Evolutionary conservation across 129 eudicot genomes (phyloP).

Genomic region (Daucus carota): DH1_v3.0 NC_030386.2:12305501-12306000

Average conservation of each 20-base stretch:
- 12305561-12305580: conserved; percentile 94
- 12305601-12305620: conserved; percentile 5
- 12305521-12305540: conserved; percentile 58
- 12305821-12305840: neutral
- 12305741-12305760: neutral
- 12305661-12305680: neutral
- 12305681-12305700: neutral
- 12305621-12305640: neutral
- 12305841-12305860: neutral
- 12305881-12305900: too few species aligned
- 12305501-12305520: conserved; percentile 48
- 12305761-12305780: neutral
- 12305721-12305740: neutral
- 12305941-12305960: too few species aligned
- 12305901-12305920: too few species aligned
- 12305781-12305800: neutral
- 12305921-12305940: too few species aligned
- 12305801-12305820: neutral
- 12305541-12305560: conserved; percentile 56
- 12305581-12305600: conserved; percentile 52
- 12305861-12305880: too few species aligned
- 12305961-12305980: too few species aligned
- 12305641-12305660: neutral
- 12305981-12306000: too few species aligned
- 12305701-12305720: neutral